phyloP scores from a whole-genome alignment of 768 basidiomycete species.

The Hortiboletus campestris region DNA sequence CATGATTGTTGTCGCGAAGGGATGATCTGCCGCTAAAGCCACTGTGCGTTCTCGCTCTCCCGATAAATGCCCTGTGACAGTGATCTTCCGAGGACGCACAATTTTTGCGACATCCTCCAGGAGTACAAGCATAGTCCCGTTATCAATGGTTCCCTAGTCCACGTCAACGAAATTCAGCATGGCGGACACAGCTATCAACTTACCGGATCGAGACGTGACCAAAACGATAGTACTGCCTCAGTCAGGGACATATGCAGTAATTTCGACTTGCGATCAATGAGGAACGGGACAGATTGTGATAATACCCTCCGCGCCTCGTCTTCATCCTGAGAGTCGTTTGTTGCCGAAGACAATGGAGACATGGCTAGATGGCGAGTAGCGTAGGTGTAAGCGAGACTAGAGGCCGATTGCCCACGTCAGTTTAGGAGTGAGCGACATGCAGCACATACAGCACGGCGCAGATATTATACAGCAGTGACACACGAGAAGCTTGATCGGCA shows the following conservation, averaged over 20 bases:
- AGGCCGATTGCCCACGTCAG: background rate
- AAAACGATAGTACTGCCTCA: constrained; percentile 57
- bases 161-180: constrained; percentile 6
- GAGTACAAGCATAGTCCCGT: constrained; percentile 50
- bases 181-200: constrained; percentile 1
- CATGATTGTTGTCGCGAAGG: constrained; percentile 15
- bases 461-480: constrained; percentile 65
- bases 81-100: constrained; percentile 44
- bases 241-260: constrained; percentile 50
- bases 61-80: background rate
- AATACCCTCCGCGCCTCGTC: constrained; percentile 48
- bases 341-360: constrained; percentile 52
- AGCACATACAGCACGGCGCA: constrained; percentile 60
- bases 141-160: constrained; percentile 32
- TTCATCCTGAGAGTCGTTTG: constrained; percentile 41
- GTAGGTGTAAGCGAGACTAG: constrained; percentile 69
- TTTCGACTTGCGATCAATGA: constrained; percentile 57
- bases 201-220: constrained; percentile 57
- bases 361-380: constrained; percentile 58
- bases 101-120: constrained; percentile 54
- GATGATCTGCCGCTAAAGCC: constrained; percentile 11
- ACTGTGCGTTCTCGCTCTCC: background rate
- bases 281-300: constrained; percentile 58
- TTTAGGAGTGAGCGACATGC: background rate
- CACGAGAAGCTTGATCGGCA: constrained; percentile 37